A percentile compares a stretch with the other conserved stretches of the same genome.
Evolutionary conservation across 306 rosid species (phyloP).

Genomic region (Cicer arietinum): DNA sequence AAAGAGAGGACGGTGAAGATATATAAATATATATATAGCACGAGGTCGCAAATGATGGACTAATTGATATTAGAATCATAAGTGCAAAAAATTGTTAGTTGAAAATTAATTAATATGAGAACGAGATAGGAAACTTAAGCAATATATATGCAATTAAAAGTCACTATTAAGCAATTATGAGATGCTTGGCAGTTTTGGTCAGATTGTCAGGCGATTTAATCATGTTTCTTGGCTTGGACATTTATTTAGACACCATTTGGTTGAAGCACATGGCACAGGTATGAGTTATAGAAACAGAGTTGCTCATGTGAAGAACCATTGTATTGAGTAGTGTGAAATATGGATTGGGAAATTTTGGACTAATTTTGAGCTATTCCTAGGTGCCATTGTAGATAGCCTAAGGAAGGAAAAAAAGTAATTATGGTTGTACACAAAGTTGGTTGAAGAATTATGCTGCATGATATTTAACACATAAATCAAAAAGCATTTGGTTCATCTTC

Average conservation of each 20-base stretch:
- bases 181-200: slow-evolving; percentile 45
- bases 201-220: slow-evolving; percentile 50
- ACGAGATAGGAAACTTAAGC: background rate
- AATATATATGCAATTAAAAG: slow-evolving; percentile 14
- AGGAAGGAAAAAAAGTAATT: slow-evolving; percentile 27
- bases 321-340: slow-evolving; percentile 24
- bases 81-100: slow-evolving; percentile 26
- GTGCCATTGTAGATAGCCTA: slow-evolving; percentile 41
- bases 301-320: slow-evolving; percentile 42
- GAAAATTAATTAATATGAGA: slow-evolving; percentile 8
- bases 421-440: slow-evolving; percentile 37
- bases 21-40: slow-evolving; percentile 14
- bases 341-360: slow-evolving; percentile 42
- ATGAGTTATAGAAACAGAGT: slow-evolving; percentile 27
- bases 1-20: slow-evolving; percentile 38
- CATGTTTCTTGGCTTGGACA: slow-evolving; percentile 42
- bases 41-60: slow-evolving; percentile 22
- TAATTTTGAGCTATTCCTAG: slow-evolving; percentile 43
- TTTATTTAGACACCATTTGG: slow-evolving; percentile 45
- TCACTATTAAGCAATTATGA: slow-evolving; percentile 38
- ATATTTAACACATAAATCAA: slow-evolving; percentile 7
- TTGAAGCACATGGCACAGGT: slow-evolving; percentile 51
- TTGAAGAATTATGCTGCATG: slow-evolving; percentile 35
- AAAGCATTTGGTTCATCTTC: slow-evolving; percentile 15
- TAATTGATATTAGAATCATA: background rate